Base-by-base conservation (phyloP, 1,284 basidiomycete genomes). In the Sporisorium reilianum region DNA sequence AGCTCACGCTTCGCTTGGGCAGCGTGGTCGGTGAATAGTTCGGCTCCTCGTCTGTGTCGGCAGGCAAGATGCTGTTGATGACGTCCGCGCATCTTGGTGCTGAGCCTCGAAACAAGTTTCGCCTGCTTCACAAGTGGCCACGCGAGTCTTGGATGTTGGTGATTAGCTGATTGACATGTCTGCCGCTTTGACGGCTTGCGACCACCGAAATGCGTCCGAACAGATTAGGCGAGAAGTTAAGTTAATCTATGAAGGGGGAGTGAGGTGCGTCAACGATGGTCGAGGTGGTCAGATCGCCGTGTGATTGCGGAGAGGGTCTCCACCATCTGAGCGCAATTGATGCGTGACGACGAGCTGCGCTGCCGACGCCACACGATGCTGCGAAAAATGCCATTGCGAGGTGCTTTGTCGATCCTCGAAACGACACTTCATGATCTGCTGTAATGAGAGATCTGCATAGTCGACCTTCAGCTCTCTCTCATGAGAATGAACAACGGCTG, bases 101-200 rank as follows among this genome's bases (percentile, higher is more conserved):
- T 38, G 16, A 38, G 36, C 16, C 14, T 2, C 36, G 11, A 41
- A 41, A 20, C 14, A 9, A 41, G 16, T 5, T 4, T 18, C 11
- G 2, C 18, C 36, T n/a, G 36, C 14, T 18, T 38, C 36, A n/a
- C 36, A n/a, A 38, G 23, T 23, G 10, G 30, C 46, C 46, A 49
- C n/a, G 32, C 48, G 20, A 36, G 23, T 23, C 18, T 22, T 23
- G 10, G 48, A 23, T 7, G 20, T 41, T 41, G 38, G 11, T 50
- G 48, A 50, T 50, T 34, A 34, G 48, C 14, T 50, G 20, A 34
- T 50, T 50, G 48, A 50, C 48, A 50, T 4, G n/a, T 22, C 12
- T 3, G 11, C 28, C 32, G 20, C n/a, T 3, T 22, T 20, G 20
- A 50, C 32, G 30, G 28, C 46, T 32, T 12, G 11, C 18, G 38